Evolutionary conservation across 108 stramenopile species (phyloP).

Genomic region (Fistulifera pelliculosa): DNA sequence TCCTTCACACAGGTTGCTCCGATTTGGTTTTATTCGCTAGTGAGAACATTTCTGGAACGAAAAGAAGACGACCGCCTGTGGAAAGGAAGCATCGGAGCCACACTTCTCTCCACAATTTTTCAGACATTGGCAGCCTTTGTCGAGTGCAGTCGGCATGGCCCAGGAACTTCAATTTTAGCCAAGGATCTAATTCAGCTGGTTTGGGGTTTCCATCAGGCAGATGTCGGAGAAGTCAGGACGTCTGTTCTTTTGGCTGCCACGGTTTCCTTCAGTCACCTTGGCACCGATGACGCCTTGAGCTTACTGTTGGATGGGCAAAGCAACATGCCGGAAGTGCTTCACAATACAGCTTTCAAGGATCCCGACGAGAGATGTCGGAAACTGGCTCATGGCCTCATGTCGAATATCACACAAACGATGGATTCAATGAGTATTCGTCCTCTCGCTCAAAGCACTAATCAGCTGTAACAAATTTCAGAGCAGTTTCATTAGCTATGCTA

Average conservation of each 20-base stretch:
- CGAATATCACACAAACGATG: too few species aligned
- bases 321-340: constrained; percentile 7
- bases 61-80: constrained; percentile 52
- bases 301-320: constrained; percentile 13
- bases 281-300: constrained; percentile 24
- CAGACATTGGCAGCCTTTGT: constrained; percentile 45
- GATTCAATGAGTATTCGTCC: too few species aligned
- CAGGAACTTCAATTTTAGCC: constrained; percentile 39
- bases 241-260: constrained; percentile 44
- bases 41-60: constrained; percentile 37
- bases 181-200: constrained; percentile 60
- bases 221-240: constrained; percentile 51
- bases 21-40: constrained; percentile 53
- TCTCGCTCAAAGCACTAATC: too few species aligned
- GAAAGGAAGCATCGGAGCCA: constrained; percentile 52
- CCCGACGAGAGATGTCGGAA: constrained; percentile 23
- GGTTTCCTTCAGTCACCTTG: constrained; percentile 33
- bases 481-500: too few species aligned
- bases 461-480: too few species aligned
- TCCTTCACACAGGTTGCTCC: constrained; percentile 46
- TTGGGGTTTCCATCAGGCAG: constrained; percentile 55
- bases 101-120: constrained; percentile 47
- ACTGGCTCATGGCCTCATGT: constrained; percentile 5
- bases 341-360: constrained; percentile 13
- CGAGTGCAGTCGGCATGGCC: constrained; percentile 38